Conservation (phyloP, 352 stramenopile species). For the Phytophthora gonapodyides region DNA sequence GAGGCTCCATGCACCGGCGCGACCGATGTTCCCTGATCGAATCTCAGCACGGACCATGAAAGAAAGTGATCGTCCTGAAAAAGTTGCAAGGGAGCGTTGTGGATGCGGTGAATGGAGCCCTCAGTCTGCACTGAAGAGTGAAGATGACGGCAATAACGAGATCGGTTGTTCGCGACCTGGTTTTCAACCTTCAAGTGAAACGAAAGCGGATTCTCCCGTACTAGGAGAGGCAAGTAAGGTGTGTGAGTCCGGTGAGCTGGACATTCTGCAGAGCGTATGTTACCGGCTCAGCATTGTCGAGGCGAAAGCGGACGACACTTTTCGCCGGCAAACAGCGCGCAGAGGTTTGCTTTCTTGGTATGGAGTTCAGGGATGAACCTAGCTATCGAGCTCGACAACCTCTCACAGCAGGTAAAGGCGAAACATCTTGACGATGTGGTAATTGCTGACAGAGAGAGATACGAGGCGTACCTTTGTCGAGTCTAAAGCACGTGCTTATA, state of each 20-base stretch:
- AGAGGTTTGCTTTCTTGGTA: slow-evolving; percentile 35
- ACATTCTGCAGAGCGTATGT: slow-evolving; percentile 55
- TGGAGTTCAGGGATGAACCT: too few relatives aligned
- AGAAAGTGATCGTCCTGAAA: background rate
- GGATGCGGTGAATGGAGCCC: background rate
- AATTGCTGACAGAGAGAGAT: background rate
- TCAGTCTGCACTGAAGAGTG: background rate
- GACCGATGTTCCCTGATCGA: slow-evolving; percentile 19
- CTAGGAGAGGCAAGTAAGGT: background rate
- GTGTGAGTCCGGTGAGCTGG: slow-evolving; percentile 40
- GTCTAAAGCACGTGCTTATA: too few relatives aligned
- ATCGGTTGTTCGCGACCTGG: background rate
- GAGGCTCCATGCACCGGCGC: slow-evolving; percentile 2
- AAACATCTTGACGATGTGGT: slow-evolving; percentile 34
- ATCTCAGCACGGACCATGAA: slow-evolving; percentile 5
- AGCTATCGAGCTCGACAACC: slow-evolving; percentile 30
- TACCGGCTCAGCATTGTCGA: slow-evolving; percentile 58
- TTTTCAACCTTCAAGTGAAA: background rate
- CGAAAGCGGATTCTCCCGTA: background rate
- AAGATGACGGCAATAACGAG: background rate
- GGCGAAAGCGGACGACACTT: slow-evolving; percentile 40
- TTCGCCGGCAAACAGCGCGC: slow-evolving; percentile 49
- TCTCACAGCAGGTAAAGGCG: slow-evolving; percentile 34
- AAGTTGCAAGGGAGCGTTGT: background rate
- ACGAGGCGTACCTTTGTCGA: background rate